Conservation (phyloP, 441 rosid species). For the Croton setiger region DNA sequence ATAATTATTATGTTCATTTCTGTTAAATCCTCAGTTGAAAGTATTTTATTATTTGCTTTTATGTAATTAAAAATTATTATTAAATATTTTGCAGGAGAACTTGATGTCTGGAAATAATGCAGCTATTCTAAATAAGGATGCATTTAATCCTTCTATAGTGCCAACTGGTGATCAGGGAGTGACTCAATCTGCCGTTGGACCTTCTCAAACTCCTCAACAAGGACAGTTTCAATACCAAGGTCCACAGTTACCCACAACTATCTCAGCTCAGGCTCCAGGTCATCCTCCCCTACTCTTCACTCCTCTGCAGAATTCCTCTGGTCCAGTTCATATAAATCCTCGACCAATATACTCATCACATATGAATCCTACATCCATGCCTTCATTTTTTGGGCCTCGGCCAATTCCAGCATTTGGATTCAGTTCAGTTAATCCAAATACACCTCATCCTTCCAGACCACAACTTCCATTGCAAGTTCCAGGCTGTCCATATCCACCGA, state of each 20-base stretch:
- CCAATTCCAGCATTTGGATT: slow-evolving; percentile 34
- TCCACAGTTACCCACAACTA: slow-evolving; percentile 34
- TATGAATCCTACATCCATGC: slow-evolving; percentile 30
- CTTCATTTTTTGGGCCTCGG: slow-evolving; percentile 50
- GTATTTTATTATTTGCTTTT: neutral
- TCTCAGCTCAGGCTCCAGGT: slow-evolving; percentile 34
- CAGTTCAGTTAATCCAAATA: slow-evolving; percentile 36
- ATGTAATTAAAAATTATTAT: slow-evolving; percentile 11
- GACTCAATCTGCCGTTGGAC: slow-evolving; percentile 27
- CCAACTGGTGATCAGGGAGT: slow-evolving; percentile 29
- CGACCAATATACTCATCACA: slow-evolving; percentile 31
- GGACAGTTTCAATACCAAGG: slow-evolving; percentile 50
- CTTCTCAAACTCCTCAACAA: slow-evolving; percentile 39
- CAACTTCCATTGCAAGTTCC: slow-evolving; percentile 33
- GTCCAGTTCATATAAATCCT: slow-evolving; percentile 34
- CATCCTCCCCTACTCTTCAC: slow-evolving; percentile 28
- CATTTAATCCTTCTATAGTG: slow-evolving; percentile 20
- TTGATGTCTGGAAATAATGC: slow-evolving; percentile 40
- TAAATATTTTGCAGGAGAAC: slow-evolving; percentile 48
- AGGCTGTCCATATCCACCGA: slow-evolving; percentile 37
- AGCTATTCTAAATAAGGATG: slow-evolving; percentile 25
- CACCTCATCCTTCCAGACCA: slow-evolving; percentile 34
- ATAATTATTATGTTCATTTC: slow-evolving; percentile 6
- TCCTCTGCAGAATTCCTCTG: slow-evolving; percentile 33
- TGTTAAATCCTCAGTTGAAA: neutral